These are phyloP conservation scores for Ammopiptanthus mongolicus DNA, from an alignment of 306 rosid species.

Conservation along the genomic window DNA sequence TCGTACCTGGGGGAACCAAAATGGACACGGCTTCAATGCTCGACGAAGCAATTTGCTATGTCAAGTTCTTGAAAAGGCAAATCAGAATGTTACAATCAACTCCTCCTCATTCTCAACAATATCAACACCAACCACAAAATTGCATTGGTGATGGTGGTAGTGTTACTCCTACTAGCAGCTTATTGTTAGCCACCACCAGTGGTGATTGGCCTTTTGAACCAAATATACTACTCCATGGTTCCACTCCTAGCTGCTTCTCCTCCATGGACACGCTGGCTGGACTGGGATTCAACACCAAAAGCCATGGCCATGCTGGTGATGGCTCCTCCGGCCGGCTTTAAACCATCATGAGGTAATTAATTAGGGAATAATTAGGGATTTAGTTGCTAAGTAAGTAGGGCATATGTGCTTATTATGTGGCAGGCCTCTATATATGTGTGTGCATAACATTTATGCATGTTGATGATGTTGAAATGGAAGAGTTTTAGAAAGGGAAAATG, in stretches of 20 bases:
- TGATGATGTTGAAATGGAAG: too few relatives aligned
- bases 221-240: too few relatives aligned
- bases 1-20: too few relatives aligned
- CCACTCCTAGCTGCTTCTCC: too few relatives aligned
- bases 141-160: not conserved
- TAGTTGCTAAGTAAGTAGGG: not conserved
- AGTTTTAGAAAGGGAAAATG: too few relatives aligned
- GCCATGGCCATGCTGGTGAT: not conserved
- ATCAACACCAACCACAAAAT: not conserved
- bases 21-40: too few relatives aligned
- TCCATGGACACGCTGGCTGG: not conserved
- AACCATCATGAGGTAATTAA: constrained; percentile 42
- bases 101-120: not conserved
- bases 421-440: too few relatives aligned
- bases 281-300: not conserved
- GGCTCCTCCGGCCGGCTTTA: constrained; percentile 13
- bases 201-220: constrained; percentile 17
- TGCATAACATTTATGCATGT: too few relatives aligned
- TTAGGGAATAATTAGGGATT: constrained; percentile 6
- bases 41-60: too few relatives aligned
- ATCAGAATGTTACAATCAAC: too few relatives aligned
- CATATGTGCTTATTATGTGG: not conserved
- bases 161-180: not conserved
- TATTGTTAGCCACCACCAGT: not conserved
- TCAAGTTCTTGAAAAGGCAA: too few relatives aligned